Base-by-base conservation (phyloP, 768 basidiomycete species). In the Psilocybe cubensis region DNA sequence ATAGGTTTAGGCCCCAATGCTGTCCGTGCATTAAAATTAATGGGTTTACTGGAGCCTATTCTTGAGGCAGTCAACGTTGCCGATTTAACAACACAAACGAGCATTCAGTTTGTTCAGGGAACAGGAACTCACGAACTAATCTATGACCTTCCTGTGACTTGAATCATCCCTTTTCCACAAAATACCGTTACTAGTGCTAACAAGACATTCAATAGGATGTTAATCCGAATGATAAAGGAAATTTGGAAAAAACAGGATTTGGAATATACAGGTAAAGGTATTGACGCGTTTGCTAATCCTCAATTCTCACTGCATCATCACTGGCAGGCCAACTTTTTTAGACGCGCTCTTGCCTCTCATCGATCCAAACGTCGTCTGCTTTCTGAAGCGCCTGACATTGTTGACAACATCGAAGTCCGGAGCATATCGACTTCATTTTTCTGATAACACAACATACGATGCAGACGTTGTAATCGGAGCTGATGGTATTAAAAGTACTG, bases 1-100 rank as follows among this genome's bases (percentile, higher is more conserved):
- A 75, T 85, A 38, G 77, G 73, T 12, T 54, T 41, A 82, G 80
- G 82, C 1, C 76, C 80, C 4, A 84, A 85, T 65, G 79, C 79
- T 8, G 60, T 82, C 3, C 73, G 74, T 11, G 76, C 77, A 3
- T 66, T 83, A 23, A 64, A 74, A 40, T 71, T 66, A 1, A 67
- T 84, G 18, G 81, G 79, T 0, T 56, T 83, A 0, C 65, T 79
- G 6, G 76, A 80, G n/a, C 66, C 70, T 4, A 64, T 83, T 6
- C 62, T 82, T 11, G 55, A 68, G 7, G 71, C 65, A 38, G 65
- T 74, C 1, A 73, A 75, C 6, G 71, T 74, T 21, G 56, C 63
- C 4, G 59, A 66, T 24, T 72, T 71, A 8, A 62, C 67, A 1
- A 58, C 61, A 46, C 66, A 68, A 27, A 44, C 70, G 3, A 44